Evolutionary conservation across 176 grass and related monocot genomes (phyloP).

Genomic region (Zizania latifolia): DNA sequence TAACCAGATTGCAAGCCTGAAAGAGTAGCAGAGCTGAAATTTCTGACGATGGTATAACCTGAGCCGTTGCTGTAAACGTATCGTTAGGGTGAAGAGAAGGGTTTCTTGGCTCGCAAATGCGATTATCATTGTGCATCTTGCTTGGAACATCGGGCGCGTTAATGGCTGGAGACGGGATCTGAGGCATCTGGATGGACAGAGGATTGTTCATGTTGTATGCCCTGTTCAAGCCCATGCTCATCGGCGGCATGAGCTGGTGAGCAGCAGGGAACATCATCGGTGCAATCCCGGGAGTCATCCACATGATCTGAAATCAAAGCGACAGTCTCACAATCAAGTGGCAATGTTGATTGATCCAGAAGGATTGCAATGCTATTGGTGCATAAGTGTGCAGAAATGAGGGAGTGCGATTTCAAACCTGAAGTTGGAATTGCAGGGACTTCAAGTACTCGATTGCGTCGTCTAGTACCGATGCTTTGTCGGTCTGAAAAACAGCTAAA

Average conservation of each 20-base stretch:
- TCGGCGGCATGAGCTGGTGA: conserved; percentile 58
- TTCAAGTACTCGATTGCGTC: conserved; percentile 95
- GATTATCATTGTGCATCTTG: conserved; percentile 28
- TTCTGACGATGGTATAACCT: conserved; percentile 47
- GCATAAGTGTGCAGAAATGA: neutral
- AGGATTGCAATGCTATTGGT: neutral
- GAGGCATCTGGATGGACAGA: conserved; percentile 44
- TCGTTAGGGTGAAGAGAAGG: conserved; percentile 30
- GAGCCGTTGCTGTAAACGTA: conserved; percentile 23
- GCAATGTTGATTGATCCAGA: neutral
- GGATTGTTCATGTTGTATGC: conserved; percentile 27
- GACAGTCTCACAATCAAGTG: neutral
- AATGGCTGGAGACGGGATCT: conserved; percentile 21
- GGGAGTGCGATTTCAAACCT: conserved; percentile 39
- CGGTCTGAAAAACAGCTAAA: conserved; percentile 40
- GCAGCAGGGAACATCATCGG: conserved; percentile 66
- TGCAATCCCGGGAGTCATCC: conserved; percentile 64
- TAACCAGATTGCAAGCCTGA: neutral
- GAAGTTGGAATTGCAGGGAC: conserved; percentile 91
- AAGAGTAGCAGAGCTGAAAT: neutral
- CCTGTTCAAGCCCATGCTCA: conserved; percentile 39
- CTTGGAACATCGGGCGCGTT: conserved; percentile 26
- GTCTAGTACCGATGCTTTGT: conserved; percentile 88
- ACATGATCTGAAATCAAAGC: conserved; percentile 60
- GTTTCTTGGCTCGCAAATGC: conserved; percentile 19